A percentile compares a stretch with the other conserved stretches of the same genome.
Evolutionary conservation across 345 rosid genomes (phyloP).

Genomic region (Salix suchowensis): DNA sequence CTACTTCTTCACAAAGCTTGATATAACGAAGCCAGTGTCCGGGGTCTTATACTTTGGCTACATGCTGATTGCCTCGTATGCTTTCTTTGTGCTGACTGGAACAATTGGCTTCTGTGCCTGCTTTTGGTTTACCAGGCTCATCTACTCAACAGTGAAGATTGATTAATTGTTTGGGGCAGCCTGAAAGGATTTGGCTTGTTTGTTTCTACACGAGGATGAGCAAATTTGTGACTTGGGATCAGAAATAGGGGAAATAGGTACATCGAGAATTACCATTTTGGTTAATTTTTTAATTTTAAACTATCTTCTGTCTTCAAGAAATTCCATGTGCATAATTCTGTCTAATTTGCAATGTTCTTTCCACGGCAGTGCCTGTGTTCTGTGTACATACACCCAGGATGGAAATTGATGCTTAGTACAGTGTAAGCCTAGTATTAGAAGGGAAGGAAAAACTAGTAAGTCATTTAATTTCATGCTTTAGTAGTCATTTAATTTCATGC

Average conservation of each 20-base stretch:
- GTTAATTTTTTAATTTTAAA: conserved; percentile 23
- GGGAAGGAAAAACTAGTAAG: neutral
- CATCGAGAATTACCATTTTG: neutral
- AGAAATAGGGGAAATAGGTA: neutral
- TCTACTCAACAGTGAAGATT: conserved; percentile 81
- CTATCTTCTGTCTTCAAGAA: neutral
- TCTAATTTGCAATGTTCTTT: neutral
- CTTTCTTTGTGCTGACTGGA: conserved; percentile 78
- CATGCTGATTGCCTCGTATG: conserved; percentile 71
- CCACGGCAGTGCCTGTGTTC: neutral
- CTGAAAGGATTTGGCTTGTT: neutral
- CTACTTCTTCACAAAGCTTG: conserved; percentile 88
- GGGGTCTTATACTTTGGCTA: conserved; percentile 81
- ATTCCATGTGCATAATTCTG: neutral
- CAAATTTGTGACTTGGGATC: conserved; percentile 6
- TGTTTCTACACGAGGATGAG: neutral
- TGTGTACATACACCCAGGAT: neutral
- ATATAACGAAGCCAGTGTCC: conserved; percentile 78
- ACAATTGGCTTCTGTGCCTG: conserved; percentile 85
- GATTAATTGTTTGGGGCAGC: conserved; percentile 25
- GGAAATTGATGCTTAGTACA: too few relatives aligned
- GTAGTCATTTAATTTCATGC: neutral
- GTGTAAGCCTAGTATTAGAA: neutral
- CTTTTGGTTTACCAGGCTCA: conserved; percentile 88
- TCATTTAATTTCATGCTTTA: neutral